Conservation (phyloP, 2,329 filamentous ascomycete species). For the Amesomyces nigricolor region DNA sequence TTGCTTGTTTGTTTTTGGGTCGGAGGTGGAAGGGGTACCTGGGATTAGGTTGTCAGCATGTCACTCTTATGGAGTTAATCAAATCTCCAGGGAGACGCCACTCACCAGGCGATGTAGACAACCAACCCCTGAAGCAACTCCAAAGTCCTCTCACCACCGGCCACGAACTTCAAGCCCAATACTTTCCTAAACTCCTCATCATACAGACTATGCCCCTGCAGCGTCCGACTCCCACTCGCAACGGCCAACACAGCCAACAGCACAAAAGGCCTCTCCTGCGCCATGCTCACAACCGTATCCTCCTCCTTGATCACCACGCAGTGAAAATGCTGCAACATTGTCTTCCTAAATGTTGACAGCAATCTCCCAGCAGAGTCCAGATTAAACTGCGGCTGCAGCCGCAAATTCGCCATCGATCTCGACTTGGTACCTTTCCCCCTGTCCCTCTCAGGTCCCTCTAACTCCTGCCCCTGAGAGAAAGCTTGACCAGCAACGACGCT, state of each 20-base stretch:
- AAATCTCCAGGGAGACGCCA: not conserved
- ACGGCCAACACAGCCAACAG: constrained; percentile 49
- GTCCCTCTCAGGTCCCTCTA: constrained; percentile 6
- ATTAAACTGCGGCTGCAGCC: constrained; percentile 49
- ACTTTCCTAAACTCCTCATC: constrained; percentile 55
- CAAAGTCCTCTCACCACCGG: constrained; percentile 50
- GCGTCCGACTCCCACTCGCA: constrained; percentile 41
- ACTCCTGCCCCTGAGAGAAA: not conserved
- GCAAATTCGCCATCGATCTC: constrained; percentile 27
- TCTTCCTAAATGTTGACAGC: constrained; percentile 37
- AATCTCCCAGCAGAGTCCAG: constrained; percentile 46
- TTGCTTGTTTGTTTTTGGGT: constrained; percentile 44
- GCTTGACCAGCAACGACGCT: constrained; percentile 5
- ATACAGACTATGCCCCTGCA: constrained; percentile 49
- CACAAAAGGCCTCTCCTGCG: constrained; percentile 46
- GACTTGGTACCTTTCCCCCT: constrained; percentile 15
- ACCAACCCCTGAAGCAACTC: constrained; percentile 53
- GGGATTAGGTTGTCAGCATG: not conserved
- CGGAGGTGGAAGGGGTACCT: constrained; percentile 53
- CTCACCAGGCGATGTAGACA: constrained; percentile 53
- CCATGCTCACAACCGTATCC: constrained; percentile 40
- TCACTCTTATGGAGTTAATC: not conserved
- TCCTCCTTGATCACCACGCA: constrained; percentile 39
- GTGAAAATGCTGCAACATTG: constrained; percentile 41
- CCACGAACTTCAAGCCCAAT: constrained; percentile 51